A percentile compares a stretch with the other conserved stretches of the same genome.
These are phyloP conservation scores for Heracleum sosnowskyi DNA, from an alignment of 129 eudicot genomes.

Conservation along the genomic window DNA sequence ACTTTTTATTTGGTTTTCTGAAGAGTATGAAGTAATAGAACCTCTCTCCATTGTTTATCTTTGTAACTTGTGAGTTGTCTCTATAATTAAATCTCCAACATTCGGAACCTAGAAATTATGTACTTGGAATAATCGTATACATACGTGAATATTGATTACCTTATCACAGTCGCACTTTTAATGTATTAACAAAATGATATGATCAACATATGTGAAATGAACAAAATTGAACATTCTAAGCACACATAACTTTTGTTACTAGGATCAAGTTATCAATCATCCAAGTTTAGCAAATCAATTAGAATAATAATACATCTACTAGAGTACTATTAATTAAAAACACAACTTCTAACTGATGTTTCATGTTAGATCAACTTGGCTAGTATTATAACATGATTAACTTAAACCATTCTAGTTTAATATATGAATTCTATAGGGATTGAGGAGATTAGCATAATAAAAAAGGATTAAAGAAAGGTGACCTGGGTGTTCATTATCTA, in stretches of 20 bases:
- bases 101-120: too few species aligned
- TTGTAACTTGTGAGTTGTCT: too few species aligned
- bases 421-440: neutral
- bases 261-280: neutral
- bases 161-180: too few species aligned
- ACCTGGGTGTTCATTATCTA: slow-evolving; percentile 68
- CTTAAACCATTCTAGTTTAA: neutral
- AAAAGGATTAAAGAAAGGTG: neutral
- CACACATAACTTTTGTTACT: neutral
- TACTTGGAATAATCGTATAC: too few species aligned
- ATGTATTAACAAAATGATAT: neutral
- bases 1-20: too few species aligned
- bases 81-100: too few species aligned
- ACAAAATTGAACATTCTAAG: neutral
- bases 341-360: too few species aligned
- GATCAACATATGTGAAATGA: neutral
- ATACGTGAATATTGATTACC: too few species aligned
- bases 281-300: neutral
- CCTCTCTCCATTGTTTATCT: too few species aligned
- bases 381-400: neutral
- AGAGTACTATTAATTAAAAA: too few species aligned
- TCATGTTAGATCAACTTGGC: neutral
- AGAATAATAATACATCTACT: neutral
- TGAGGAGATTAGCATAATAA: neutral
- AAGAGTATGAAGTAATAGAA: too few species aligned